Evolutionary conservation across 2,329 filamentous ascomycete species (phyloP).

Genomic region (Eutypella sp.): DNA sequence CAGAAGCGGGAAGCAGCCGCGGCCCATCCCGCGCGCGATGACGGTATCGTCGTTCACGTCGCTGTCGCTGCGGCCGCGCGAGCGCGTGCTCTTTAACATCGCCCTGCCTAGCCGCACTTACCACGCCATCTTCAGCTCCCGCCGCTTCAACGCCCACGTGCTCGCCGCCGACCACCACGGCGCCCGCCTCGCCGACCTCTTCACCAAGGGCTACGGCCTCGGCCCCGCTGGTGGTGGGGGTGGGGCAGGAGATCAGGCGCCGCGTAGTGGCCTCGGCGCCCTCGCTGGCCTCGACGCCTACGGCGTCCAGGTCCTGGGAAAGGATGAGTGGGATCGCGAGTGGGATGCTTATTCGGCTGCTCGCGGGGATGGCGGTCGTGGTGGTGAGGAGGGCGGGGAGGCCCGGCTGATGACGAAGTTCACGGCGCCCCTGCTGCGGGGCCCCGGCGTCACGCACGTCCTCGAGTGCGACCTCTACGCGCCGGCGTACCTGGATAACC

Average conservation of each 20-base stretch:
- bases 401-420: constrained; percentile 14
- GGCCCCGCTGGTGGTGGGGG: constrained; percentile 6
- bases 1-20: constrained; percentile 8
- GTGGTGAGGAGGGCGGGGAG: constrained; percentile 3
- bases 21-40: constrained; percentile 41
- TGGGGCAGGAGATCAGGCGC: too few species aligned
- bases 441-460: constrained; percentile 49
- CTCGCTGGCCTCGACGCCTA: constrained; percentile 33
- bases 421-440: constrained; percentile 40
- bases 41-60: constrained; percentile 58
- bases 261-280: constrained; percentile 23
- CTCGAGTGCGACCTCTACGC: constrained; percentile 12
- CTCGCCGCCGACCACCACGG: constrained; percentile 43
- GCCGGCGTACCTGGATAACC: not conserved
- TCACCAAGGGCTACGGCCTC: constrained; percentile 42
- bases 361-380: not conserved
- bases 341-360: not conserved
- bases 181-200: constrained; percentile 46
- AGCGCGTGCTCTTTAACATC: constrained; percentile 54
- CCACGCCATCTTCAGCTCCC: constrained; percentile 40
- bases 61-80: constrained; percentile 45
- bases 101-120: constrained; percentile 51
- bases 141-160: constrained; percentile 51
- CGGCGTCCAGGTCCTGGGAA: constrained; percentile 12
- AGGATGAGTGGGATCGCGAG: constrained; percentile 9